Percentiles rank a stretch among this genome's conserved stretches.
Conservation (phyloP, 1,284 basidiomycete genomes). For the Cutaneotrichosporon mucoides region DNA sequence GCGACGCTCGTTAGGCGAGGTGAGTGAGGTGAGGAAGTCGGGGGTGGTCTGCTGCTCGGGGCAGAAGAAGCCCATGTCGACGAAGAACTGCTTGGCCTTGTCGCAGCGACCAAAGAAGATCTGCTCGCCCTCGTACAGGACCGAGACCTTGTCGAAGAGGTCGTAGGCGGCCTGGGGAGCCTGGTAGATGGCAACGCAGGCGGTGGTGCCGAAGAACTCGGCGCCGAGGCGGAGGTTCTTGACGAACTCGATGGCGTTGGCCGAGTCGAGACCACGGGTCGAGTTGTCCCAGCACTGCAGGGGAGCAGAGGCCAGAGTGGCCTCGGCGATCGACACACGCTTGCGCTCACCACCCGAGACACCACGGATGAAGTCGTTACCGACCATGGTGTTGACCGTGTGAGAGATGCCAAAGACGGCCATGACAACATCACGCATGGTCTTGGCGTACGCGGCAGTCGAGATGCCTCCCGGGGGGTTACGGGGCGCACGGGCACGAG, state of each 20-base stretch:
- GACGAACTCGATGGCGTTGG: constrained; percentile 56
- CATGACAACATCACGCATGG: constrained; percentile 52
- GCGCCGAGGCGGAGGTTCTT: constrained; percentile 54
- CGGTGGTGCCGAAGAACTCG: constrained; percentile 48
- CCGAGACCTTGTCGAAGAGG: constrained; percentile 65
- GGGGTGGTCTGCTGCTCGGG: constrained; percentile 48
- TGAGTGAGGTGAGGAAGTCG: constrained; percentile 61
- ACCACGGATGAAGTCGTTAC: constrained; percentile 52
- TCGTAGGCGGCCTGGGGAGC: constrained; percentile 54
- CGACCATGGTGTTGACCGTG: constrained; percentile 52
- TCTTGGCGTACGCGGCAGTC: constrained; percentile 45
- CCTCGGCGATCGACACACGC: constrained; percentile 56
- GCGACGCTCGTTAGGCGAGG: constrained; percentile 59
- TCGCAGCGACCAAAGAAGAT: constrained; percentile 72
- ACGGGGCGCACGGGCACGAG: constrained; percentile 42
- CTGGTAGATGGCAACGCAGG: constrained; percentile 52
- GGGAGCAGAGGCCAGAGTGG: constrained; percentile 41
- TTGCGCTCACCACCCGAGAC: constrained; percentile 56
- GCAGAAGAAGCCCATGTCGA: constrained; percentile 67
- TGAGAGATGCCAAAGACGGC: constrained; percentile 55
- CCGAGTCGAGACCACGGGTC: constrained; percentile 56
- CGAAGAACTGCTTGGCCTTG: constrained; percentile 73
- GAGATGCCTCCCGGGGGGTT: constrained; percentile 49
- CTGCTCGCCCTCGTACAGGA: constrained; percentile 76
- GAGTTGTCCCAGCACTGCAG: constrained; percentile 53